phyloP scores from a whole-genome alignment of 805 yeast species.

The Komagataella pastoris region DNA sequence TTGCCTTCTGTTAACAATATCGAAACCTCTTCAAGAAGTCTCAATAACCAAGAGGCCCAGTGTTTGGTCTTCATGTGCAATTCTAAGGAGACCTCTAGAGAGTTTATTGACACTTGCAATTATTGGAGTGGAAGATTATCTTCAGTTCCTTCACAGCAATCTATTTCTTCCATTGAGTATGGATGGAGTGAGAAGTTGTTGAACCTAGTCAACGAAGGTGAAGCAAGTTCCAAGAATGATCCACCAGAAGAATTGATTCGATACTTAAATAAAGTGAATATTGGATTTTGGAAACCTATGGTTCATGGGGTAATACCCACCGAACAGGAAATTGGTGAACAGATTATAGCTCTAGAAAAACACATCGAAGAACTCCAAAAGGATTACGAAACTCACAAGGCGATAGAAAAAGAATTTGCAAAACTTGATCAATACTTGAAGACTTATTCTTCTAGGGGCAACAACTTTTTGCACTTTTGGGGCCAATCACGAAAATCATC shows the following conservation, averaged over 20 bases:
- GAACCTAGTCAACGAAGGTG: conserved; percentile 1
- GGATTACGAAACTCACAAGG: conserved; percentile 29
- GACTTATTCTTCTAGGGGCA: not conserved
- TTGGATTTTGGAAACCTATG: conserved; percentile 29
- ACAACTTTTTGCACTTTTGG: not conserved
- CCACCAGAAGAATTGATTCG: conserved; percentile 9
- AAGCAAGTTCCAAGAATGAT: not conserved
- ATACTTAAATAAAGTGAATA: conserved; percentile 16
- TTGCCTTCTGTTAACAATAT: conserved; percentile 31
- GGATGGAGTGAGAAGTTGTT: conserved; percentile 49
- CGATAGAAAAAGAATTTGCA: conserved; percentile 16
- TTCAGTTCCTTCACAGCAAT: conserved; percentile 64
- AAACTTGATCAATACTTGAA: not conserved
- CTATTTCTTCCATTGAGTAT: conserved; percentile 65
- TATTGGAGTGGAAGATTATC: conserved; percentile 86
- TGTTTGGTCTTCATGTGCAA: conserved; percentile 40
- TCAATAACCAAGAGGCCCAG: not conserved
- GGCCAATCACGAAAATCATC: conserved; percentile 5
- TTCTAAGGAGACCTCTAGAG: conserved; percentile 55
- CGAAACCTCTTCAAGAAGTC: not conserved
- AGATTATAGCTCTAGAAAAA: conserved; percentile 21
- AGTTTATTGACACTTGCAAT: conserved; percentile 66
- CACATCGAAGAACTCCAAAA: conserved; percentile 25
- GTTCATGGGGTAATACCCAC: conserved; percentile 15
- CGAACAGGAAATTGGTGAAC: conserved; percentile 18